Percentiles rank a stretch among this genome's conserved stretches.
Evolutionary conservation across 2,329 filamentous ascomycete genomes (phyloP).

Genomic region (Penicillium sp.): DNA sequence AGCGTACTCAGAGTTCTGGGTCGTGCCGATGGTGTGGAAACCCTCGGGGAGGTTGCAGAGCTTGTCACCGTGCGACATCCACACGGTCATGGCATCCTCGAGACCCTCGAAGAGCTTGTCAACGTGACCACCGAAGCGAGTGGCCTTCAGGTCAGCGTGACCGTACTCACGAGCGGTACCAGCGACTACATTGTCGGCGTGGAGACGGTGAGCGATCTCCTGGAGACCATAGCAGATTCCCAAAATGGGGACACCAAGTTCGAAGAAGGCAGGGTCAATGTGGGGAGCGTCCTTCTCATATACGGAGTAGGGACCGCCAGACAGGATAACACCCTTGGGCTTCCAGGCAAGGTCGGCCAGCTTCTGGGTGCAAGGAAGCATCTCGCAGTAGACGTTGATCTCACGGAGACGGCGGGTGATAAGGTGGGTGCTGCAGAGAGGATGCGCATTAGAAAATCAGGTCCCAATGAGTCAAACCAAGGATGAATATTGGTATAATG

Average conservation of each 20-base stretch:
- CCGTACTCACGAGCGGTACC: slow-evolving; percentile 71
- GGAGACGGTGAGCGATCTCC: slow-evolving; percentile 71
- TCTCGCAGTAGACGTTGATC: slow-evolving; percentile 80
- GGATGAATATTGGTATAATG: not conserved
- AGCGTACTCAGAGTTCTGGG: slow-evolving; percentile 73
- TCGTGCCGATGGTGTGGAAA: slow-evolving; percentile 62
- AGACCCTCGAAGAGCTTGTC: slow-evolving; percentile 78
- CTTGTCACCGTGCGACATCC: slow-evolving; percentile 91
- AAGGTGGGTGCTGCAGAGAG: slow-evolving; percentile 54
- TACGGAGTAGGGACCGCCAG: slow-evolving; percentile 44
- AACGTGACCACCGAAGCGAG: slow-evolving; percentile 59
- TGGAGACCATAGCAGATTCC: slow-evolving; percentile 63
- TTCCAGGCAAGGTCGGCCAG: slow-evolving; percentile 72
- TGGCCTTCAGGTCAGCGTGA: slow-evolving; percentile 64
- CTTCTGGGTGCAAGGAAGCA: slow-evolving; percentile 84
- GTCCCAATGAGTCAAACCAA: not conserved
- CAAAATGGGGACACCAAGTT: slow-evolving; percentile 64
- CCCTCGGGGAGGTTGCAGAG: slow-evolving; percentile 64
- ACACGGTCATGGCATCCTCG: slow-evolving; percentile 68
- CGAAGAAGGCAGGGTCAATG: slow-evolving; percentile 75
- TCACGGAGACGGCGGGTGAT: slow-evolving; percentile 74
- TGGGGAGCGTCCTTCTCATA: not conserved
- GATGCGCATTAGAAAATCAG: slow-evolving; percentile 1
- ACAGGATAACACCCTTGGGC: slow-evolving; percentile 80
- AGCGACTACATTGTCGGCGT: slow-evolving; percentile 65